Evolutionary conservation across 2,329 filamentous ascomycete genomes (phyloP).

Genomic region (Fusarium austroafricanum): DNA sequence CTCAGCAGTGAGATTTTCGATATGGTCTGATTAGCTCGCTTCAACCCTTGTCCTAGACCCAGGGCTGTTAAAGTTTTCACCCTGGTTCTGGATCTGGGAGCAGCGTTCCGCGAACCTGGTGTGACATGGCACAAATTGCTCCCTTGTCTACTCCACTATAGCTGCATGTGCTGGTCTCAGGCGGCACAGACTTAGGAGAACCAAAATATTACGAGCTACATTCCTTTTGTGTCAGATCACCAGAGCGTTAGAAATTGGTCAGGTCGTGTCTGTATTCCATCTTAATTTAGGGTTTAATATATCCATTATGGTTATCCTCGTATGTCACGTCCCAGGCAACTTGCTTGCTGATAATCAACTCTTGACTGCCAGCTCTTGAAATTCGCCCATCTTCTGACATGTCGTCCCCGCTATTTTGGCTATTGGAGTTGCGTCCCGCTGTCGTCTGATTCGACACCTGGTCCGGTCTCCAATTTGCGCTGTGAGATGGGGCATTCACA

Average conservation of each 20-base stretch:
- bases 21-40: slow-evolving; percentile 20
- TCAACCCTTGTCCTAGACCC: slow-evolving; percentile 1
- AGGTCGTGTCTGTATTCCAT: background rate
- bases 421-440: background rate
- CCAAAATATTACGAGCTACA: no score
- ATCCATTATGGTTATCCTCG: slow-evolving; percentile 12
- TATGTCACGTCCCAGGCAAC: slow-evolving; percentile 33
- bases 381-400: slow-evolving; percentile 21
- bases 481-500: background rate
- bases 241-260: background rate
- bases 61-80: background rate
- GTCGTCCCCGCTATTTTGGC: slow-evolving; percentile 2
- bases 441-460: slow-evolving; percentile 14
- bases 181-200: no score
- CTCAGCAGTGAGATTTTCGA: background rate
- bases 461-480: slow-evolving; percentile 33
- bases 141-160: background rate
- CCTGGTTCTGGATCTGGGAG: background rate
- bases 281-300: background rate
- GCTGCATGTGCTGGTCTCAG: background rate
- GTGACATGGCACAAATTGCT: background rate
- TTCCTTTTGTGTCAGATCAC: background rate
- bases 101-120: slow-evolving; percentile 2
- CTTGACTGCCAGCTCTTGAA: slow-evolving; percentile 36
- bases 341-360: slow-evolving; percentile 40